These are phyloP conservation scores for Phytophthora citrophthora DNA, from an alignment of 352 stramenopile species.

Conservation along the genomic window DNA sequence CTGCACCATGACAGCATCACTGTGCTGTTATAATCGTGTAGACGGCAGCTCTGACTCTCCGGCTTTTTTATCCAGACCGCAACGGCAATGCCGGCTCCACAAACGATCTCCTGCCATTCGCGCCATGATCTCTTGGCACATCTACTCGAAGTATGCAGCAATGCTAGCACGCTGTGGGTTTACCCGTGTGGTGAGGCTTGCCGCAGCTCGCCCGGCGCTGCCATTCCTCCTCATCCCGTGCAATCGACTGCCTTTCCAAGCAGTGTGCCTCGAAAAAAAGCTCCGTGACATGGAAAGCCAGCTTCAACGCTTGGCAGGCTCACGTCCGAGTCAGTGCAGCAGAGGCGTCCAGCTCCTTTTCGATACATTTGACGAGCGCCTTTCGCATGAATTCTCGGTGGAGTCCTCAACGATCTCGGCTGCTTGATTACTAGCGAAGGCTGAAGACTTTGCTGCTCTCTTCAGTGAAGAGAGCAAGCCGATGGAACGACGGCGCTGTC, in stretches of 20 bases:
- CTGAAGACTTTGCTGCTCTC: no score
- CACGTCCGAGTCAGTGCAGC: constrained; percentile 7
- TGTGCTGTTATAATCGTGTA: not conserved
- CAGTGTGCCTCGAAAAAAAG: constrained; percentile 25
- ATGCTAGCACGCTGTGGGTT: not conserved
- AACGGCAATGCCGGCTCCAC: no score
- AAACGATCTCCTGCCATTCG: no score
- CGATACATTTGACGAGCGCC: constrained; percentile 16
- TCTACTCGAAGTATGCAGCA: not conserved
- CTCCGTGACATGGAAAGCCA: constrained; percentile 9
- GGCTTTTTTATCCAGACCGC: constrained; percentile 18
- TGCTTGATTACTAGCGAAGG: constrained; percentile 16
- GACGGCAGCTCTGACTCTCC: constrained; percentile 6
- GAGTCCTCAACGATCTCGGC: constrained; percentile 27
- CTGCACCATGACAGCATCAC: not conserved
- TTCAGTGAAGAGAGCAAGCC: constrained; percentile 1
- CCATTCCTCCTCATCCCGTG: no score
- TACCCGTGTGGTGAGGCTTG: no score
- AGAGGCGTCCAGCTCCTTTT: constrained; percentile 5
- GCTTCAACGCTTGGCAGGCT: constrained; percentile 6
- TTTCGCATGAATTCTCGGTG: constrained; percentile 18
- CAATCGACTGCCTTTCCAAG: constrained; percentile 13
- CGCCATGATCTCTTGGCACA: not conserved
- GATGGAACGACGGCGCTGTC: no score
- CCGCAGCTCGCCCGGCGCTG: no score